Base-by-base conservation (phyloP, 2,329 filamentous ascomycete genomes). In the Aphanoascus verrucosus region DNA sequence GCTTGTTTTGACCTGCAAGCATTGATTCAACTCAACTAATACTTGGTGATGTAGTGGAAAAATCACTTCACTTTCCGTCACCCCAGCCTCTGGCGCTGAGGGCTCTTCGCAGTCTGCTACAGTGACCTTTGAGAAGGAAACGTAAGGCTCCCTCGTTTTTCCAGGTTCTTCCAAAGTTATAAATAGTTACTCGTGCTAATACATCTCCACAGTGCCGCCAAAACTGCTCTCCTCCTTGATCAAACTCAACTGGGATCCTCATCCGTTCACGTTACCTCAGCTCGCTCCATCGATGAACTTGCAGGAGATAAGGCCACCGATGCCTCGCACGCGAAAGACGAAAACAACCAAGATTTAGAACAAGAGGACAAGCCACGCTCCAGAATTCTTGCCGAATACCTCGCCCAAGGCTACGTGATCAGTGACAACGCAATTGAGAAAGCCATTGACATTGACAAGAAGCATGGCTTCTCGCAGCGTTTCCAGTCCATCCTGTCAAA, bases 361-460 rank as follows among this genome's bases (percentile, higher is more conserved):
- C 93, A 98, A 68, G 93, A 98, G 72, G 89, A 97, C 77, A 98
- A 98, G 79, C 93, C 93, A 14, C 86, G 90, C 64, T 82, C 86
- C 40, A 88, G 93, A 63, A 95, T 98, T 69, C 72, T 96, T 49
- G 93, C 93, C 60, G 93, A 98, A 75, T 96, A 97, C 72, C 85
- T 98, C 34, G 90, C 93, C 9, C 88, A 96, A 64, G 93, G 93
- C 62, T 98, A 98, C 74, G 80, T 83, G 38, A 77, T 97, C 59
- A 89, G 80, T 57, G 83, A 86, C 66, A 75, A 79, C 54, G 86
- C 87, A 49, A 84, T 95, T 62, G 80, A 93, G 74, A 80, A 80
- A 58, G 91, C 88, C 58, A 86, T 98, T 64, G 81, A 87, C 31
- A 82, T 97, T 49, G 93, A 98, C 75, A 76, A 86, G 68, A 85